Conservation (phyloP, 306 rosid genomes). For the Trifolium pratense region DNA sequence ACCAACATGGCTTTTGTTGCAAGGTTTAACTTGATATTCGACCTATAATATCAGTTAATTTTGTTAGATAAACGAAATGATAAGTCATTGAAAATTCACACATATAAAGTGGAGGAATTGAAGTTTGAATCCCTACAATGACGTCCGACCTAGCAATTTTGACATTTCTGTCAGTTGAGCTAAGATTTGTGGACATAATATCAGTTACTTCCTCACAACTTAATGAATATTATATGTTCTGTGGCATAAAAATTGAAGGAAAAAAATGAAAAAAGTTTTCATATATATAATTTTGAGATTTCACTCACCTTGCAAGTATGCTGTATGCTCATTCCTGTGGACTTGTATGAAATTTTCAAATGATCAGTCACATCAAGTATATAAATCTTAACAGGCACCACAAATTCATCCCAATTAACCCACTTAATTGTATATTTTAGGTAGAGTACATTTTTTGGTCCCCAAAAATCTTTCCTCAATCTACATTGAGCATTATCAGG, state of each 20-base stretch:
- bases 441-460: conserved; percentile 57
- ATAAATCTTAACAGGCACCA: conserved; percentile 66
- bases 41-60: conserved; percentile 44
- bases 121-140: too few species aligned
- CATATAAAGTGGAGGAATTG: too few species aligned
- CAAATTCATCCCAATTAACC: conserved; percentile 61
- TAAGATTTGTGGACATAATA: too few species aligned
- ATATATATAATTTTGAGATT: not conserved
- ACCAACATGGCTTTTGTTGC: conserved; percentile 36
- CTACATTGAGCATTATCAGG: conserved; percentile 59
- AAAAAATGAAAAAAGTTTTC: too few species aligned
- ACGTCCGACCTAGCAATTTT: too few species aligned
- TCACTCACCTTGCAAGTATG: conserved; percentile 65
- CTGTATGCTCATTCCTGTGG: conserved; percentile 26
- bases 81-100: too few species aligned
- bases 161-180: too few species aligned
- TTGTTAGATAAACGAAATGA: too few species aligned
- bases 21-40: conserved; percentile 64
- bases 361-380: conserved; percentile 69
- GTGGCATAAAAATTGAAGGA: not conserved
- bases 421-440: conserved; percentile 70
- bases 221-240: not conserved
- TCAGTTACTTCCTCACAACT: not conserved
- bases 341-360: conserved; percentile 31
- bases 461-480: conserved; percentile 50